Evolutionary conservation across 73 alveolate genomes (phyloP), one percentile per base, ranked within the genome.

Genomic region (Paramecium bursaria): DNA sequence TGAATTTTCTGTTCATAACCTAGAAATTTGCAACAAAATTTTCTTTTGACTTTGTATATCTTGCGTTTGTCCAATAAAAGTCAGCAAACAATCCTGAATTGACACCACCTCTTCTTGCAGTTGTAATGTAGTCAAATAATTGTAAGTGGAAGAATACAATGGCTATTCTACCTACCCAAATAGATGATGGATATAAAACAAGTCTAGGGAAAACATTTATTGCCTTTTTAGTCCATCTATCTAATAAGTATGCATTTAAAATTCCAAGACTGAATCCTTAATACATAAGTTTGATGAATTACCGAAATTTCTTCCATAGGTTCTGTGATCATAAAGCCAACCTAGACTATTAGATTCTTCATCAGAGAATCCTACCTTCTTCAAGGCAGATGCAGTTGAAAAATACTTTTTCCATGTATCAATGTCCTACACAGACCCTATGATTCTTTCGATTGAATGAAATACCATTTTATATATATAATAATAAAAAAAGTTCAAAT

Each of bases 91-190:
- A 31, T 25, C 82, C 82, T 42, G 55, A 35, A 67, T 67, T 57
- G 19, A 53, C 82, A 39, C 82, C 82, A 53, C 44, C 44, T 67
- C 82, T 67, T 67, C 82, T 67, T 15, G 82, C 82, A 35, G 82
- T 67, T 5, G 82, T 39, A 47, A 25, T 19, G 21, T 67, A 67
- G 35, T 67, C 82, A 22, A 42, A 31, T 42, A 42, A 13, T 67
- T 67, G 46, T 5, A 67, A 57, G 6, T 22, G 19, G 35, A 42
- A 53, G 21, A 67, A 67, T 11, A 67, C 53, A 11, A 67, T 57
- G 3, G 44, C 22, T 33, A 44, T 57, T 42, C 82, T 67, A 1
- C 60, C 19, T 3, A 67, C 55, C 82, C 82, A 67, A 7, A 67
- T 15, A 15, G 60, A 35, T 21, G 82, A 67, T 4, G 46, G 53